Evolutionary conservation across 164 flowering plant genomes (phyloP).

Genomic region (Stephania yunnanensis): DNA sequence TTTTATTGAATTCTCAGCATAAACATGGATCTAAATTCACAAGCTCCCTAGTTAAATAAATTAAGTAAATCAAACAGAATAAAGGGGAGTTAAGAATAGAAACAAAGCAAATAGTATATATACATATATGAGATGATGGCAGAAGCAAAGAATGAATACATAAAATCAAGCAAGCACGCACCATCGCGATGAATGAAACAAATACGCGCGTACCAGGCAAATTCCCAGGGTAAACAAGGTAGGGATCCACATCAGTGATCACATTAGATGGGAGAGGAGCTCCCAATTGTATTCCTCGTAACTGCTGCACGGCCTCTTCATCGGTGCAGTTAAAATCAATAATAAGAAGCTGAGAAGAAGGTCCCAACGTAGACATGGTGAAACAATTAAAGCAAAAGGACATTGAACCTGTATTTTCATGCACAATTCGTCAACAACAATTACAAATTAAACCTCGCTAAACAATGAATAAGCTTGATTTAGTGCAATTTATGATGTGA

Average conservation of each 20-base stretch:
- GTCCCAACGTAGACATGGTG: conserved; percentile 28
- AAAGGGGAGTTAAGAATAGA: background rate
- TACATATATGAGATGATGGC: background rate
- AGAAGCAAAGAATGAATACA: background rate
- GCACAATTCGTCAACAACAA: background rate
- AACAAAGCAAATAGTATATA: background rate
- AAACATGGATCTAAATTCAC: background rate
- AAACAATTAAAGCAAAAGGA: conserved; percentile 4
- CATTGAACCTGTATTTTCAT: conserved; percentile 3
- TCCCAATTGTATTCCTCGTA: conserved; percentile 23
- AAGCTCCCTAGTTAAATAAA: background rate
- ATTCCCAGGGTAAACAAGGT: conserved; percentile 20
- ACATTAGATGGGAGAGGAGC: conserved; percentile 36
- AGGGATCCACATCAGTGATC: conserved; percentile 33
- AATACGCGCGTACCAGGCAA: conserved; percentile 45
- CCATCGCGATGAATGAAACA: background rate
- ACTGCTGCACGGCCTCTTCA: conserved; percentile 19
- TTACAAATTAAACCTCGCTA: no score
- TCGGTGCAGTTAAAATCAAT: conserved; percentile 23
- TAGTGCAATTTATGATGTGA: no score
- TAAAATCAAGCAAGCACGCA: background rate
- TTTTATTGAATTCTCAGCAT: background rate
- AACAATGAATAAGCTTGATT: no score
- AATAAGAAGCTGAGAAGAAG: conserved; percentile 15
- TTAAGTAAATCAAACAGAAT: background rate